phyloP scores from a whole-genome alignment of 2,329 filamentous ascomycete genomes.

The Talaromyces sp. region DNA sequence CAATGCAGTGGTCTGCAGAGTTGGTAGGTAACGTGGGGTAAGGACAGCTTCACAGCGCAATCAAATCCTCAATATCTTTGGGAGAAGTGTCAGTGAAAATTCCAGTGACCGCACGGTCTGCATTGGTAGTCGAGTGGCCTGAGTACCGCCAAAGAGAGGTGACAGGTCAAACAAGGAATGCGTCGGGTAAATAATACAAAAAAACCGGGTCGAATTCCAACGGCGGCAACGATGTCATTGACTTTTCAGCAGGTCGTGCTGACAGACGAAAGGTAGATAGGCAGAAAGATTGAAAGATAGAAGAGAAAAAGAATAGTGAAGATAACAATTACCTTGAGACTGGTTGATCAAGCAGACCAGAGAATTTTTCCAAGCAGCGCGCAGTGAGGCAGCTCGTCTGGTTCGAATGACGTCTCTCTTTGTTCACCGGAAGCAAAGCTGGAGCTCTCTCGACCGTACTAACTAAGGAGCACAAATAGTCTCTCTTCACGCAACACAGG shows the following conservation, averaged over 20 bases:
- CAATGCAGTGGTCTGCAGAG: neutral
- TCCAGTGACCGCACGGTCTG: neutral
- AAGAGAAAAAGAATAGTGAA: neutral
- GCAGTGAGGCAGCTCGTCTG: neutral
- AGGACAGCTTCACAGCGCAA: neutral
- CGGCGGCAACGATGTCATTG: slow-evolving; percentile 1
- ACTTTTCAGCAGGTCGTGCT: neutral
- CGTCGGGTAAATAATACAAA: slow-evolving; percentile 9
- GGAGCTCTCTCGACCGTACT: neutral
- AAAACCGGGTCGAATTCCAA: slow-evolving; percentile 14
- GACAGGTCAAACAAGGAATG: slow-evolving; percentile 16
- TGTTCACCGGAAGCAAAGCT: slow-evolving; percentile 12
- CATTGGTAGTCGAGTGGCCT: neutral
- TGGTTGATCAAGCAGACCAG: neutral
- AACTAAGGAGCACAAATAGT: neutral
- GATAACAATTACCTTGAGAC: neutral
- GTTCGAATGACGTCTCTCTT: slow-evolving; percentile 16
- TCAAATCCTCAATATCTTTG: neutral
- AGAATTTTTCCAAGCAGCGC: neutral
- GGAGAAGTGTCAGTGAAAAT: neutral
- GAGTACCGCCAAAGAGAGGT: slow-evolving; percentile 7
- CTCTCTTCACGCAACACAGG: slow-evolving; percentile 5
- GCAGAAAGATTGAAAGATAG: neutral
- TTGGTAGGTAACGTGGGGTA: slow-evolving; percentile 1
- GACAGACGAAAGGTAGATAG: neutral